Base-by-base conservation (phyloP, 163 green algal genomes). In the Volvox carteri region DNA sequence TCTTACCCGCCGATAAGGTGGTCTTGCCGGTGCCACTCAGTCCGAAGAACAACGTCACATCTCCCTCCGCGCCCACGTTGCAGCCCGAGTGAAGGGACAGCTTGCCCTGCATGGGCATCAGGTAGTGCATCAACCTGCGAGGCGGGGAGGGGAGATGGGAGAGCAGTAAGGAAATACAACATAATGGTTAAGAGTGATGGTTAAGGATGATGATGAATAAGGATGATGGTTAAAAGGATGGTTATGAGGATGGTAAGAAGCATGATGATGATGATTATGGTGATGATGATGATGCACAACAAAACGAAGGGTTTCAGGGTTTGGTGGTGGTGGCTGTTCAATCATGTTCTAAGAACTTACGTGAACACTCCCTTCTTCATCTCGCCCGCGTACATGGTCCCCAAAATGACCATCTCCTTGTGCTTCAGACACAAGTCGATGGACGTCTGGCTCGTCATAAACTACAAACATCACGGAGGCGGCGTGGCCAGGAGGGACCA, bases 301-400 rank as follows among this genome's bases (percentile, higher is more conserved):
- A n/a, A n/a, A n/a, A n/a, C n/a, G n/a, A n/a, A n/a, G n/a, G n/a
- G n/a, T n/a, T n/a, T n/a, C n/a, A n/a, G n/a, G n/a, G n/a, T n/a
- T n/a, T n/a, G n/a, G n/a, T n/a, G n/a, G n/a, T n/a, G n/a, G n/a
- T n/a, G n/a, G n/a, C n/a, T n/a, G n/a, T n/a, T n/a, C n/a, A n/a
- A n/a, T n/a, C n/a, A n/a, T n/a, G n/a, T n/a, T n/a, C n/a, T n/a
- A n/a, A n/a, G 67, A 33, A 84, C 85, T 85, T 67, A 93, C 89
- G 92, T 97, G 94, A 99, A 99, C 21, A 99, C 92, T 50, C 97
- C 98, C 95, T 99, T 99, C 94, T 99, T 99, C 96, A 99, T 99
- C 92, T 99, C 97, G 3, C 98, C 98, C 23, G 98, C 97, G 88
- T 99, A 99, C 92, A 98, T 94, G 2, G 96, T 98, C 42, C 98